Evolutionary conservation across 768 basidiomycete species (phyloP), one percentile per base, ranked within the genome.

Genomic region (Pleurotus tuber-regium): DNA sequence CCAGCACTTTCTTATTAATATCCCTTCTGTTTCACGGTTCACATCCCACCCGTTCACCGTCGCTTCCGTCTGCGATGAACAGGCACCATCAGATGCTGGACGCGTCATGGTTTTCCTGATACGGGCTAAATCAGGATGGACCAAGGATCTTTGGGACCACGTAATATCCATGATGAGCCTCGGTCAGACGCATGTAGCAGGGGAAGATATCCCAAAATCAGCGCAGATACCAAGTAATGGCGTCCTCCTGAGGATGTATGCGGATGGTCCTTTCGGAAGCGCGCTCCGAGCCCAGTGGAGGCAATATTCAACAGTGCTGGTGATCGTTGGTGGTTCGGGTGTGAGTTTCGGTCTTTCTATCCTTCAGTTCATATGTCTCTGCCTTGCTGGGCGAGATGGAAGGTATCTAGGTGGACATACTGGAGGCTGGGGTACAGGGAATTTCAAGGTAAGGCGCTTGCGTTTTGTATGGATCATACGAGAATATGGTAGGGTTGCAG

Each of bases 401-500:
- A 63, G 60, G 51, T 63, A 65, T 52, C 62, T 83, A 10, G 82
- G 81, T 11, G 77, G 79, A 5, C 67, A 64, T 28, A 57, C 66
- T 5, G 76, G 77, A 7, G 73, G 78, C 1, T 75, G 70, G 66
- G 73, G 74, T 0, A 57, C 68, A 26, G 68, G 66, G 21, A 59
- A 62, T 4, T 75, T 69, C 50, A 68, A 67, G 36, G 81, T 78
- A 4, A 67, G 60, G 26, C 74, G 89, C 4, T 77, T 89, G 0
- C 73, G 88, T 14, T 88, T 91, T 56, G 75, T 90, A 2, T 91
- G 89, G 89, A 76, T 89, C 38, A 70, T 89, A 18, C 75, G 87
- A 31, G 89, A 90, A 60, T 89, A 83, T 60, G 77, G 87, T 88
- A 52, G 66, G n/a, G 85, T 71, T 1, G 11, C 21, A 49, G 38